Evolutionary conservation across 1,284 basidiomycete species (phyloP).

Genomic region (Pseudozyma sp.): DNA sequence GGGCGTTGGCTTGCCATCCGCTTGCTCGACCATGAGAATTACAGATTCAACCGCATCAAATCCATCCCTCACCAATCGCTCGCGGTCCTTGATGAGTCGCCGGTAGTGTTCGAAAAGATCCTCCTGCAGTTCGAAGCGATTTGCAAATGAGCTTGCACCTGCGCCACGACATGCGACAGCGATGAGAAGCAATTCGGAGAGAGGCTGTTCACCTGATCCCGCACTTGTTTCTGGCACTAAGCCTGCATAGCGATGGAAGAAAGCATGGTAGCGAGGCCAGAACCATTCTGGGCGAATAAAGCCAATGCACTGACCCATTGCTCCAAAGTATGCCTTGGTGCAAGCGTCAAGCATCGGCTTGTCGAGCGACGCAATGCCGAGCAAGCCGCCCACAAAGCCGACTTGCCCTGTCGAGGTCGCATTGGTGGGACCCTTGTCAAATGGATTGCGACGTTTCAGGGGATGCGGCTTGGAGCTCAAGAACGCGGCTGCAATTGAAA

Average conservation of each 20-base stretch:
- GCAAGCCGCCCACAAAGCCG: conserved; percentile 37
- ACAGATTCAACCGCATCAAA: conserved; percentile 36
- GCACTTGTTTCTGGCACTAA: neutral
- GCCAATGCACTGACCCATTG: conserved; percentile 33
- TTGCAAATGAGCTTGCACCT: conserved; percentile 22
- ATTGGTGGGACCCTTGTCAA: conserved; percentile 13
- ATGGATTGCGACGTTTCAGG: conserved; percentile 21
- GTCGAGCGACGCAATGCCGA: conserved; percentile 37
- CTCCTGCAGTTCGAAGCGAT: conserved; percentile 35
- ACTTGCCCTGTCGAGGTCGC: conserved; percentile 10
- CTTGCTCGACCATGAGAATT: conserved; percentile 32
- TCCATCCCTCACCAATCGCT: conserved; percentile 27
- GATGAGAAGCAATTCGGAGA: conserved; percentile 38
- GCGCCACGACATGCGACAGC: conserved; percentile 33
- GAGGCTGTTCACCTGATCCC: conserved; percentile 11
- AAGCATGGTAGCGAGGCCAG: conserved; percentile 39
- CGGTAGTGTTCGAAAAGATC: conserved; percentile 29
- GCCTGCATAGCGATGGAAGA: conserved; percentile 30
- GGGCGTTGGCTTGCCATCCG: conserved; percentile 12
- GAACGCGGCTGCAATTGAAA: conserved; percentile 11
- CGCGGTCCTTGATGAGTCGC: conserved; percentile 37
- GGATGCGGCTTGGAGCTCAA: conserved; percentile 3
- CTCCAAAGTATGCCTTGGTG: conserved; percentile 31
- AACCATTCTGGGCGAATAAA: conserved; percentile 42
- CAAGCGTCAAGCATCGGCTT: conserved; percentile 35